Conservation (phyloP, 352 stramenopile genomes). For the Phytophthora capsici region DNA sequence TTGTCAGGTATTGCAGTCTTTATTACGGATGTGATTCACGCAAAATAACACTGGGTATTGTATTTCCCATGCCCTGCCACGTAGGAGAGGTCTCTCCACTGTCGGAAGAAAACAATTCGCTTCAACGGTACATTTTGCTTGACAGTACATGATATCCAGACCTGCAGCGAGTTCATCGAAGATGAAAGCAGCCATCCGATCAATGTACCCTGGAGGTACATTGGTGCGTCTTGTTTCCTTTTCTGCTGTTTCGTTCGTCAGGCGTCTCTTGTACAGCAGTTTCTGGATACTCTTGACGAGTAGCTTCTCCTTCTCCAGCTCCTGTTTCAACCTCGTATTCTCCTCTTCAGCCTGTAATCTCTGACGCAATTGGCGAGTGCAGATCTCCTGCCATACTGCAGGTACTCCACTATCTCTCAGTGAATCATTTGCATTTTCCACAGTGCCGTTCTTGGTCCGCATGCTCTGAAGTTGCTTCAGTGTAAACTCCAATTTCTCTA, state of each 20-base stretch:
- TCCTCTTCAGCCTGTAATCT: slow-evolving; percentile 26
- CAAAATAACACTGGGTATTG: too few species aligned
- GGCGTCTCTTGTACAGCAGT: slow-evolving; percentile 20
- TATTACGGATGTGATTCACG: too few species aligned
- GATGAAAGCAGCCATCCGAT: slow-evolving; percentile 27
- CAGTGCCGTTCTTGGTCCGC: neutral
- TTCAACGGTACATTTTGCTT: slow-evolving; percentile 28
- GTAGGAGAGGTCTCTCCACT: slow-evolving; percentile 21
- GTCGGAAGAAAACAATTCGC: slow-evolving; percentile 15
- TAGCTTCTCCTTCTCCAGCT: slow-evolving; percentile 30
- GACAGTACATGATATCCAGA: slow-evolving; percentile 31
- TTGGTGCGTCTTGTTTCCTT: slow-evolving; percentile 15
- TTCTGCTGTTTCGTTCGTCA: slow-evolving; percentile 1
- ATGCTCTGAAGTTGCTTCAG: slow-evolving; percentile 7
- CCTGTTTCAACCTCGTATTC: slow-evolving; percentile 33
- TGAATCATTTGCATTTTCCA: neutral
- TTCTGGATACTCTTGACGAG: slow-evolving; percentile 37
- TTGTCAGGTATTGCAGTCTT: too few species aligned
- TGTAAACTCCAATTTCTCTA: slow-evolving; percentile 19
- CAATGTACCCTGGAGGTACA: slow-evolving; percentile 10
- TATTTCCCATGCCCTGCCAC: too few species aligned
- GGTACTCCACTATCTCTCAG: slow-evolving; percentile 1
- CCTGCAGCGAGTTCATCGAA: slow-evolving; percentile 38
- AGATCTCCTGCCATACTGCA: slow-evolving; percentile 33
- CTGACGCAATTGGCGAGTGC: slow-evolving; percentile 14